Conservation (phyloP, 1,284 basidiomycete genomes). For the Laetiporus sulphureus region DNA sequence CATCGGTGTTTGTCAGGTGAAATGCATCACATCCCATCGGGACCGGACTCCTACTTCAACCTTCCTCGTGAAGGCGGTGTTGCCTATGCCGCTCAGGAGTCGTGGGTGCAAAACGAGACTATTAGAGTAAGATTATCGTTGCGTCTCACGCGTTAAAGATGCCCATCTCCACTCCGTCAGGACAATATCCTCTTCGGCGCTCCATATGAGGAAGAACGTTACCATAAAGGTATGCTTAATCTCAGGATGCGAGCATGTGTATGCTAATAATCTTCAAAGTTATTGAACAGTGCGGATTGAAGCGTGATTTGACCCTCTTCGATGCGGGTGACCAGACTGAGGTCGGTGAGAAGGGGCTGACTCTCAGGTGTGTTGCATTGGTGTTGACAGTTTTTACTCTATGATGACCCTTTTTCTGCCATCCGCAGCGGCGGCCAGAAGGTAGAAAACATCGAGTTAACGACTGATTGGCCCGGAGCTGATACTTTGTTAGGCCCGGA, state of each 20-base stretch:
- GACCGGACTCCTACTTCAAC: constrained; percentile 52
- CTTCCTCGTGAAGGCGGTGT: constrained; percentile 59
- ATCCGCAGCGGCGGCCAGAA: constrained; percentile 58
- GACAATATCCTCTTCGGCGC: constrained; percentile 40
- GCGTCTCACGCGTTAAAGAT: no score
- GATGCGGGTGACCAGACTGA: constrained; percentile 70
- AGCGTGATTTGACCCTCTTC: constrained; percentile 57
- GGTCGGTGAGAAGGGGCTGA: constrained; percentile 57
- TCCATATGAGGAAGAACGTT: constrained; percentile 33
- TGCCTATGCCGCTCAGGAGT: constrained; percentile 68
- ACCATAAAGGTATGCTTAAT: constrained; percentile 30
- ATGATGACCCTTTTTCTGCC: not conserved
- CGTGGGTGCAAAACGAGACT: constrained; percentile 34
- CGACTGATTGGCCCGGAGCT: no score
- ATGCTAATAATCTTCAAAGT: constrained; percentile 34
- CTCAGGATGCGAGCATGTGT: constrained; percentile 11
- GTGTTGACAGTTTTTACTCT: not conserved
- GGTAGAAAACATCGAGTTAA: constrained; percentile 63
- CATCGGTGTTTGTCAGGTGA: constrained; percentile 29
- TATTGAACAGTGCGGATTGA: constrained; percentile 55
- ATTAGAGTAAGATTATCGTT: constrained; percentile 26
- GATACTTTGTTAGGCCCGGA: constrained; percentile 60
- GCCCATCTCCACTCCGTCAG: no score
- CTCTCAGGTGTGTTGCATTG: constrained; percentile 57
- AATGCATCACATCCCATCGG: constrained; percentile 48